These are phyloP conservation scores for Heracleum sosnowskyi DNA, from an alignment of 129 eudicot species.

Conservation along the genomic window DNA sequence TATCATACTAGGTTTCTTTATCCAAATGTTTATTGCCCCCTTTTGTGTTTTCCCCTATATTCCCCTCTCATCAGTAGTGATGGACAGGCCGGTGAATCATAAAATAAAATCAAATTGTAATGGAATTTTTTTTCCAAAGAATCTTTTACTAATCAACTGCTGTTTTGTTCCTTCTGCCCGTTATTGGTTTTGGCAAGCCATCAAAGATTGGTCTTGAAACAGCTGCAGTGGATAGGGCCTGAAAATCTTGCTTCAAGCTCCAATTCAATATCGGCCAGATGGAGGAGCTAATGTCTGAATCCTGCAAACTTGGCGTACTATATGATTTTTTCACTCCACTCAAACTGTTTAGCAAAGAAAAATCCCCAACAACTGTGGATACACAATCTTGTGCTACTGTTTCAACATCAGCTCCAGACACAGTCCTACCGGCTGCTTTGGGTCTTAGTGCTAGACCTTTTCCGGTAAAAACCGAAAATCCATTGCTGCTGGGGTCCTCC, in stretches of 20 bases:
- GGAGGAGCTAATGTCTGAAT: conserved; percentile 36
- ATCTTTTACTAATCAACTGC: conserved; percentile 71
- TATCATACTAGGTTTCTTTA: not conserved
- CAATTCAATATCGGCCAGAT: conserved; percentile 54
- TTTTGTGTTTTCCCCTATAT: not conserved
- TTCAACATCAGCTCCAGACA: conserved; percentile 31
- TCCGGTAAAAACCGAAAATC: conserved; percentile 56
- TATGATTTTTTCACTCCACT: conserved; percentile 73
- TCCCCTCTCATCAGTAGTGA: conserved; percentile 17
- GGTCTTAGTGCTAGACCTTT: conserved; percentile 60
- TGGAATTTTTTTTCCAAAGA: conserved; percentile 12
- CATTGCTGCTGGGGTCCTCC: conserved; percentile 45
- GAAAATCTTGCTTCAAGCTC: conserved; percentile 68
- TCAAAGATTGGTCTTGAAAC: conserved; percentile 68
- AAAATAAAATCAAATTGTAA: conserved; percentile 9
- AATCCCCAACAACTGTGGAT: conserved; percentile 38
- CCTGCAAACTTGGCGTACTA: conserved; percentile 71
- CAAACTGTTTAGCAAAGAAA: conserved; percentile 20
- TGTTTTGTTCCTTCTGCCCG: conserved; percentile 63
- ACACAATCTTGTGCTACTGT: conserved; percentile 16
- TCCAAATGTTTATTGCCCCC: not conserved
- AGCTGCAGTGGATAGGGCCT: conserved; percentile 63
- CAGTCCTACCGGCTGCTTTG: conserved; percentile 35
- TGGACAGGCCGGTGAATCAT: conserved; percentile 9
- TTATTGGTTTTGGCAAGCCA: conserved; percentile 66